phyloP scores from a whole-genome alignment of 129 eudicot species.

The Artemisia argyi region DNA sequence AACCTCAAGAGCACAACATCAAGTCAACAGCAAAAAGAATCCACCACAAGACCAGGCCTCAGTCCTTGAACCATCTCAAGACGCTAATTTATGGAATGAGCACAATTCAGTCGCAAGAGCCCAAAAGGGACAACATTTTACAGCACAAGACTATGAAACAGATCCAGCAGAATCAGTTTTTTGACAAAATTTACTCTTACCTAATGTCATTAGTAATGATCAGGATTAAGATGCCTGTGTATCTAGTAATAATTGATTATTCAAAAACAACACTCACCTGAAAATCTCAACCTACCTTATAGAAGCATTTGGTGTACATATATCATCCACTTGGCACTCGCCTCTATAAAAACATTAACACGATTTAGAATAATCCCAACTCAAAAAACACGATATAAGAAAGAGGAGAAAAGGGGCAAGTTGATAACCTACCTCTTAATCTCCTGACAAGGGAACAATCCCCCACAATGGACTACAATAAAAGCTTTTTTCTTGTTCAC shows the following conservation, averaged over 20 bases:
- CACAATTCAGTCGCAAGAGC: not conserved
- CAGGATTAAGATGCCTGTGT: not conserved
- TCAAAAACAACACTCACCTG: slow-evolving; percentile 90
- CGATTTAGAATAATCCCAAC: slow-evolving; percentile 59
- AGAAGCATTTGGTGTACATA: slow-evolving; percentile 77
- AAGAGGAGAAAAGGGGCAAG: slow-evolving; percentile 51
- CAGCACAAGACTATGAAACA: slow-evolving; percentile 6
- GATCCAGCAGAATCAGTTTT: not conserved
- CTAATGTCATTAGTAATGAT: slow-evolving; percentile 5
- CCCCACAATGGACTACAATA: slow-evolving; percentile 53
- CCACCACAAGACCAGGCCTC: too few relatives aligned
- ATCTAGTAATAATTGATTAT: slow-evolving; percentile 19
- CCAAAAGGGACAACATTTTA: slow-evolving; percentile 3
- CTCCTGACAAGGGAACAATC: slow-evolving; percentile 60
- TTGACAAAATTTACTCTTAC: too few relatives aligned
- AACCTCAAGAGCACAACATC: too few relatives aligned
- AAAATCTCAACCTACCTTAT: slow-evolving; percentile 73
- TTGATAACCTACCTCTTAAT: slow-evolving; percentile 90
- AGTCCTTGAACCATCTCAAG: too few relatives aligned
- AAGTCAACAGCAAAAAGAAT: too few relatives aligned
- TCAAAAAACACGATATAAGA: slow-evolving; percentile 16
- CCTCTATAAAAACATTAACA: slow-evolving; percentile 84
- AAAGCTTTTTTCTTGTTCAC: slow-evolving; percentile 50
- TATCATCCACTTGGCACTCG: slow-evolving; percentile 81
- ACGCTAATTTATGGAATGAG: not conserved